These are phyloP conservation scores for Aspergillus ustus DNA, from an alignment of 2,329 filamentous ascomycete genomes.

Conservation along the genomic window DNA sequence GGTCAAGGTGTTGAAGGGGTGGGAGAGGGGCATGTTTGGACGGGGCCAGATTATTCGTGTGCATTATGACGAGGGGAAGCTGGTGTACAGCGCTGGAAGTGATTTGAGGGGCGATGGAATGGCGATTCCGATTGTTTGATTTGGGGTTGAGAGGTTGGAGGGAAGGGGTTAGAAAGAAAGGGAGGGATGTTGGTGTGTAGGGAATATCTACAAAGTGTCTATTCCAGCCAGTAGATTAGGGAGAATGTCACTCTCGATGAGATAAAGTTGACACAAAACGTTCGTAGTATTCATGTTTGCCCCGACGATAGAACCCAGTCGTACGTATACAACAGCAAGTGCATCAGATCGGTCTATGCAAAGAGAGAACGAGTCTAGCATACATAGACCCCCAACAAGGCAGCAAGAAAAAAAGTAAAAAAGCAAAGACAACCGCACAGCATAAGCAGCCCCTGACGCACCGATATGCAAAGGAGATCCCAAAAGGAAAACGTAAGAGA, in stretches of 20 bases:
- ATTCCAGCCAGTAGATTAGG: not conserved
- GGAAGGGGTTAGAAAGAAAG: not conserved
- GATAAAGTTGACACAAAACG: not conserved
- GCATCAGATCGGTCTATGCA: not conserved
- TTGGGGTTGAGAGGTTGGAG: not conserved
- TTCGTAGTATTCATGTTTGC: not conserved
- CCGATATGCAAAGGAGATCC: not conserved
- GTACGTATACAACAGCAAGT: not conserved
- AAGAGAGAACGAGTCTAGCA: not conserved
- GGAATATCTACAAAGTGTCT: not conserved
- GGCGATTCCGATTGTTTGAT: slow-evolving; percentile 55
- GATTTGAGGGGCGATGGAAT: slow-evolving; percentile 84
- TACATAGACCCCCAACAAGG: not conserved
- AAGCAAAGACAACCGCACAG: not conserved
- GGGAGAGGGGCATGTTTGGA: slow-evolving; percentile 73
- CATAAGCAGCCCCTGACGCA: not conserved
- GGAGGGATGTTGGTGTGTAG: not conserved
- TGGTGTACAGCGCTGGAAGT: slow-evolving; percentile 86
- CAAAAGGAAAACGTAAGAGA: not conserved
- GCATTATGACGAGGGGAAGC: slow-evolving; percentile 73
- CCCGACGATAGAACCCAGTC: not conserved
- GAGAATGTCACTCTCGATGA: not conserved
- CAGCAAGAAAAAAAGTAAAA: not conserved
- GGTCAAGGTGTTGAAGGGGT: slow-evolving; percentile 70
- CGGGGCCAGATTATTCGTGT: slow-evolving; percentile 84